Conservation (phyloP, 225 moss, liverwort and hornwort genomes). For the Anthoceros angustus region DNA sequence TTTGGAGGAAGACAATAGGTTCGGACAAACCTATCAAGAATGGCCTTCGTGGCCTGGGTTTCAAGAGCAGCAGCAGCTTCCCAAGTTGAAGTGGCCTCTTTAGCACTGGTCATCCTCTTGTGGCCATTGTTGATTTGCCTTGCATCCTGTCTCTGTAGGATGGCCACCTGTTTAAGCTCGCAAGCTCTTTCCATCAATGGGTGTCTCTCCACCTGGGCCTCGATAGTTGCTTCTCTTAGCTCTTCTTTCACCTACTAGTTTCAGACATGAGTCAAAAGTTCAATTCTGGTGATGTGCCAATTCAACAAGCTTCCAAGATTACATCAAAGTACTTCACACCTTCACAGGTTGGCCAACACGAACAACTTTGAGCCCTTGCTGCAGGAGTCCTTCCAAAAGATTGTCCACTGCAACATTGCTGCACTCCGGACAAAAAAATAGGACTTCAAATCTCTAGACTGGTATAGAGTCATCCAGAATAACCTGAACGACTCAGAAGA, state of each 20-base stretch:
- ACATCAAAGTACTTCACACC: conserved; percentile 27
- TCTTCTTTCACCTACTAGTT: conserved; percentile 58
- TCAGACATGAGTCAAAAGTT: not conserved
- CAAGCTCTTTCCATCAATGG: conserved; percentile 66
- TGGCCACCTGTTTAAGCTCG: conserved; percentile 49
- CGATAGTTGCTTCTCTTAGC: conserved; percentile 58
- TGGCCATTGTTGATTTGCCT: conserved; percentile 62
- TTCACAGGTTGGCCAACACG: conserved; percentile 96
- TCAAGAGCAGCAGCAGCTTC: conserved; percentile 63
- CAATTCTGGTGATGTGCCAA: not conserved
- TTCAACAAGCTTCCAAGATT: not conserved
- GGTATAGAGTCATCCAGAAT: too few relatives aligned
- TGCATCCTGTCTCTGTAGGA: conserved; percentile 38
- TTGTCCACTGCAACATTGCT: conserved; percentile 99
- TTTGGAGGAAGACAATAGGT: not conserved
- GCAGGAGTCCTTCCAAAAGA: conserved; percentile 83
- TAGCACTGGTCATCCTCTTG: conserved; percentile 57
- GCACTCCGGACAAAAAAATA: conserved; percentile 10
- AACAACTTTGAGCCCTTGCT: conserved; percentile 80
- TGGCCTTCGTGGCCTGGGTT: conserved; percentile 48
- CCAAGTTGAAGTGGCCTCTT: conserved; percentile 65
- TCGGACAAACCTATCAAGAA: conserved; percentile 45
- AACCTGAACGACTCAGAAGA: conserved; percentile 5
- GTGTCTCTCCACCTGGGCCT: conserved; percentile 61
- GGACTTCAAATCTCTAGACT: conserved; percentile 4